Conservation (phyloP, 352 stramenopile species). For the Phytophthora agathidicida region DNA sequence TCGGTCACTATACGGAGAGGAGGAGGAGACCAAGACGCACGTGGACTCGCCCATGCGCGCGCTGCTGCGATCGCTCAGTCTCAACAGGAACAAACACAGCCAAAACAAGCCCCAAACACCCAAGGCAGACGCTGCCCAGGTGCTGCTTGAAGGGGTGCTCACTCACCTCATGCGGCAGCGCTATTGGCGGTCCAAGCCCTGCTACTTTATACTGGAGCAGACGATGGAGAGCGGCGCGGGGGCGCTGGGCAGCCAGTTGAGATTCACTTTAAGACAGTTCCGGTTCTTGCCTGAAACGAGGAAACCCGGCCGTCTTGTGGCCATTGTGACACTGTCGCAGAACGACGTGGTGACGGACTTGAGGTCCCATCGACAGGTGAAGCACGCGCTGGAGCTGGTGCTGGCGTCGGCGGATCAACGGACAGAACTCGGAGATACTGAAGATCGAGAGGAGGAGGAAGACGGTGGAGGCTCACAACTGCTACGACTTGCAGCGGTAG, state of each 20-base stretch:
- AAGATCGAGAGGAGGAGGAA: slow-evolving; percentile 10
- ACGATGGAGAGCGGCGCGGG: not conserved
- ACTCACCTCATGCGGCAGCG: slow-evolving; percentile 58
- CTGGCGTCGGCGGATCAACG: slow-evolving; percentile 24
- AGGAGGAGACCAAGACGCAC: slow-evolving; percentile 40
- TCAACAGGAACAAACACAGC: slow-evolving; percentile 35
- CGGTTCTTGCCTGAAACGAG: slow-evolving; percentile 36
- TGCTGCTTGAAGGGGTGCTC: slow-evolving; percentile 59
- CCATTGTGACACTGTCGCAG: slow-evolving; percentile 52
- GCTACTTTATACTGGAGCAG: slow-evolving; percentile 68
- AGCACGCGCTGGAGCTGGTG: slow-evolving; percentile 61
- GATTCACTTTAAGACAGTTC: slow-evolving; percentile 62
- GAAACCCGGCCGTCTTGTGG: slow-evolving; percentile 37
- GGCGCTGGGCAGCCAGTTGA: not conserved
- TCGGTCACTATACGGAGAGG: slow-evolving; percentile 29
- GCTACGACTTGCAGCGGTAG: slow-evolving; percentile 45
- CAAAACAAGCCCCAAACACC: slow-evolving; percentile 1
- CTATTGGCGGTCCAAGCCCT: slow-evolving; percentile 62
- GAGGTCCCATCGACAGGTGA: slow-evolving; percentile 43
- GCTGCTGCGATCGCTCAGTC: slow-evolving; percentile 41
- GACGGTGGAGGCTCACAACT: slow-evolving; percentile 23
- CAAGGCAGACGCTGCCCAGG: slow-evolving; percentile 2
- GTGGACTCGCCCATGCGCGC: slow-evolving; percentile 38
- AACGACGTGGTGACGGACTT: slow-evolving; percentile 66
- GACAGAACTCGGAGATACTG: slow-evolving; percentile 8